Evolutionary conservation across 2,329 filamentous ascomycete species (phyloP).

Genomic region (Alternaria solani): DNA sequence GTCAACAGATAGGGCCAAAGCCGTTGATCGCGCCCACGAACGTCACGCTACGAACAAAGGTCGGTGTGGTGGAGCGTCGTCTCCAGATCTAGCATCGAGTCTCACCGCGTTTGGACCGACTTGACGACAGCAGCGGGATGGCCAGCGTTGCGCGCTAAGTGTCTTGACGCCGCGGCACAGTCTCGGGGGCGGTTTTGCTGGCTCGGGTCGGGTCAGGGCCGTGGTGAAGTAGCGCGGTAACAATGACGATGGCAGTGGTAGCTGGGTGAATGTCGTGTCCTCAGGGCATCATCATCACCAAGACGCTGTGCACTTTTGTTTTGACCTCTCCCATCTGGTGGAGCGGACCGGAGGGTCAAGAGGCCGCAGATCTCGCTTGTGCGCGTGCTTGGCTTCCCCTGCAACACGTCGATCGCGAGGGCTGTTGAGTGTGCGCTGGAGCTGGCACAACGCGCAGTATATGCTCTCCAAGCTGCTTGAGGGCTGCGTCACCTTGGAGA

Average conservation of each 20-base stretch:
- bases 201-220: neutral
- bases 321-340: neutral
- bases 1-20: conserved; percentile 12
- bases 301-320: conserved; percentile 7
- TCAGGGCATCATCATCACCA: conserved; percentile 6
- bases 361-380: conserved; percentile 5
- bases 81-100: conserved; percentile 6
- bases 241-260: neutral
- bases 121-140: conserved; percentile 2
- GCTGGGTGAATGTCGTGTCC: neutral
- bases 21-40: conserved; percentile 23
- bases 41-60: conserved; percentile 16
- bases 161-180: neutral
- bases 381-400: neutral
- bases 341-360: neutral
- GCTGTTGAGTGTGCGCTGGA: neutral
- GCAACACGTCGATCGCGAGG: conserved; percentile 2
- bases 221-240: neutral
- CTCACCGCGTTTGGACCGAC: conserved; percentile 6
- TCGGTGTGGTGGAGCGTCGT: conserved; percentile 17
- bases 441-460: neutral
- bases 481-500: neutral
- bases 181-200: neutral
- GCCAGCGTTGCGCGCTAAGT: conserved; percentile 7
- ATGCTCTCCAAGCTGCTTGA: neutral